A percentile compares a stretch with the other conserved stretches of the same genome.
phyloP scores from a whole-genome alignment of 441 rosid species.

The Eutrema salsugineum region DNA sequence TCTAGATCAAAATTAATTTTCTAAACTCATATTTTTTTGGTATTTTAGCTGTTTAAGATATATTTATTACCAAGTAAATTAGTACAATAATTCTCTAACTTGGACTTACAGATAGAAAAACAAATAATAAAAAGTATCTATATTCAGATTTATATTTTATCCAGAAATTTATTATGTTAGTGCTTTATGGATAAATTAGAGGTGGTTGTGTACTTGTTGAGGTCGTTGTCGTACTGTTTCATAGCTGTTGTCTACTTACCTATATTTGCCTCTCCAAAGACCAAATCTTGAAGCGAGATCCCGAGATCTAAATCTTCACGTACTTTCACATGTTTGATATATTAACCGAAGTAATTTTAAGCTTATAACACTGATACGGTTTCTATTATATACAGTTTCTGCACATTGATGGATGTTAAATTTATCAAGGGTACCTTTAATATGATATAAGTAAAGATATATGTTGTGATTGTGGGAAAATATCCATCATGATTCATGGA shows the following conservation, averaged over 20 bases:
- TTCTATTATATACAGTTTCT: no score
- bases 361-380: no score
- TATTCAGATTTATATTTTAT: neutral
- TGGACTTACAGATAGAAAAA: neutral
- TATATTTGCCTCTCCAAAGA: conserved; percentile 16
- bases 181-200: neutral
- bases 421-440: no score
- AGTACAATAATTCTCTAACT: no score
- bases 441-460: no score
- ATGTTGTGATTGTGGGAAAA: no score
- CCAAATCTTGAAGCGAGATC: conserved; percentile 8
- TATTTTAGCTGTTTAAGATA: no score
- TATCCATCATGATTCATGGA: no score
- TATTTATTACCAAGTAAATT: no score
- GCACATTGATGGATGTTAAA: no score
- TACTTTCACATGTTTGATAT: neutral
- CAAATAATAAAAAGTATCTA: neutral
- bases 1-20: no score
- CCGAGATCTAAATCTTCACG: conserved; percentile 1
- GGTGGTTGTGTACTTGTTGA: conserved; percentile 12
- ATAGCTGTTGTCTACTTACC: conserved; percentile 23
- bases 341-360: neutral
- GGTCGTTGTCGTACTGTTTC: conserved; percentile 18
- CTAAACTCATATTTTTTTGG: no score
- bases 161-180: neutral